Evolutionary conservation across 2,329 filamentous ascomycete species (phyloP), one percentile per base, ranked within the genome.

Genomic region (Colletotrichum sp.): DNA sequence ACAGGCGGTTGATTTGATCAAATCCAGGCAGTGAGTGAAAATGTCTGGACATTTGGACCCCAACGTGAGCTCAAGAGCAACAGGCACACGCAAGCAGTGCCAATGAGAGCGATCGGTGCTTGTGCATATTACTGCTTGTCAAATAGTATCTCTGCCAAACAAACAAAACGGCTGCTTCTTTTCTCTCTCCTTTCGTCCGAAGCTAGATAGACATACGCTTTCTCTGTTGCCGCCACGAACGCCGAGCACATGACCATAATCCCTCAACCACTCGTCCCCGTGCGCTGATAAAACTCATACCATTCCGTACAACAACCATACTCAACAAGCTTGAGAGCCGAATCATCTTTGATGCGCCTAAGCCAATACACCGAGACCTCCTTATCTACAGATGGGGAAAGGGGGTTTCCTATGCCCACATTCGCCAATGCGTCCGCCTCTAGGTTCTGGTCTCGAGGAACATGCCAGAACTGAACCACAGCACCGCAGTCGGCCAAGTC

Each of bases 21-120:
- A 36, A 10, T 49, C 30, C 13, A 55, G 64, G n/a, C 44, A 67
- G 13, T 67, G 52, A 57, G 39, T 39, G 8, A 6, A 18, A 0
- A 0, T n/a, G 3, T 21, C 39, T 12, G 39, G 18, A 0, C 18
- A 0, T 49, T 49, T n/a, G 39, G 9, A 7, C 1, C 0, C 2
- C 13, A 10, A 5, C 13, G 7, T 24, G 21, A 26, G 24, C 1
- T 57, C 7, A 4, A 16, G 4, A 57, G 52, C 24, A 26, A 2
- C 15, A 9, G 7, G 52, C 13, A 1, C 12, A 57, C 21, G 52
- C 7, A 15, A 2, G 52, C 12, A 16, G 7, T 16, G 21, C n/a
- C 1, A 6, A 24, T 26, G 7, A 57, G 3, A 57, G 52, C n/a
- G 2, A 57, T 26, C 8, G 39, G 18, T 6, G 16, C 39, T 44